These are phyloP conservation scores for Anacardium occidentale DNA, from an alignment of 345 rosid species.

Conservation along the genomic window DNA sequence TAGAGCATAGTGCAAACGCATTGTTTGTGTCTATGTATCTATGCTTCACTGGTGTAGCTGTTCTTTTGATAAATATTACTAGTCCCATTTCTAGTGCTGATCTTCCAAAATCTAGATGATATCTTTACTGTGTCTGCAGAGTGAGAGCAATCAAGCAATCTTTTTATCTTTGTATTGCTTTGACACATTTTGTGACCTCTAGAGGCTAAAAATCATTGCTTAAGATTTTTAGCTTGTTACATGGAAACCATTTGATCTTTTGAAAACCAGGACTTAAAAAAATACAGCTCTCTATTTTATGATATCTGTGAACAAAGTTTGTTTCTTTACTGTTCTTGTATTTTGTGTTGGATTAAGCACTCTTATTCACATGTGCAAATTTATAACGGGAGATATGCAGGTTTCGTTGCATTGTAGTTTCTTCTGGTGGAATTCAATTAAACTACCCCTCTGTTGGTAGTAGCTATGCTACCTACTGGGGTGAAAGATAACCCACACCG, in stretches of 20 bases:
- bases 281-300: background rate
- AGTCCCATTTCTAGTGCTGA: too few relatives aligned
- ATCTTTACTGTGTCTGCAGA: background rate
- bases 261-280: background rate
- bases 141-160: background rate
- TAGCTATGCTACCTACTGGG: conserved; percentile 78
- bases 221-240: conserved; percentile 1
- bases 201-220: background rate
- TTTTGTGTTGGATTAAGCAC: background rate
- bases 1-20: too few relatives aligned
- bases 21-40: too few relatives aligned
- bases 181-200: background rate
- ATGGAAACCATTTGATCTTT: background rate
- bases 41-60: background rate
- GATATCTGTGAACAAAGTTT: background rate
- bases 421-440: conserved; percentile 13
- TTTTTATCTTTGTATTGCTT: background rate
- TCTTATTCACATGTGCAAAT: background rate
- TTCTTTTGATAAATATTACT: background rate
- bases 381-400: conserved; percentile 26
- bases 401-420: conserved; percentile 21
- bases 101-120: too few relatives aligned
- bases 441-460: conserved; percentile 33
- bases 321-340: background rate
- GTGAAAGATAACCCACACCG: conserved; percentile 73